phyloP scores from a whole-genome alignment of 2,329 filamentous ascomycete species.

The Pyricularia grisea region DNA sequence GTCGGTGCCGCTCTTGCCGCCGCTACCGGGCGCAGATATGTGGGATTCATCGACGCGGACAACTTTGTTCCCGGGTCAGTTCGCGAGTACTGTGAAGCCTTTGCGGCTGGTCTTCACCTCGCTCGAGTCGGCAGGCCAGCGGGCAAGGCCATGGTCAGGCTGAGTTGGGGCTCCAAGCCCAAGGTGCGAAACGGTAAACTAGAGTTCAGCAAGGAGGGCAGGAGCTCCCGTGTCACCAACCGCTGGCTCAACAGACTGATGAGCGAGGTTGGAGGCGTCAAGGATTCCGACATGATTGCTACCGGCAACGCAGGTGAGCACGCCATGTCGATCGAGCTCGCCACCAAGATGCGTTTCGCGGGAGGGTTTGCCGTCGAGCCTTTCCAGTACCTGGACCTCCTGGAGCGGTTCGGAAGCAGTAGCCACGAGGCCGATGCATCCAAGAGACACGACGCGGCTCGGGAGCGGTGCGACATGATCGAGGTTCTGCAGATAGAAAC shows the following conservation, averaged over 20 bases:
- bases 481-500: conserved; percentile 20
- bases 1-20: conserved; percentile 20
- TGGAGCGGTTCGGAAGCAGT: conserved; percentile 13
- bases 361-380: conserved; percentile 24
- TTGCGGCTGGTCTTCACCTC: conserved; percentile 20
- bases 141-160: conserved; percentile 19
- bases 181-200: conserved; percentile 17
- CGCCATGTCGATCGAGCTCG: conserved; percentile 26
- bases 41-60: conserved; percentile 24
- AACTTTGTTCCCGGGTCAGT: conserved; percentile 19
- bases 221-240: conserved; percentile 21
- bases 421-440: background rate
- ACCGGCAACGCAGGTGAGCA: conserved; percentile 24
- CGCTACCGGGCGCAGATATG: conserved; percentile 13
- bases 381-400: conserved; percentile 20
- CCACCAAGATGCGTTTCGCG: conserved; percentile 19
- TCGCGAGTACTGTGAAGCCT: conserved; percentile 21
- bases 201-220: conserved; percentile 17
- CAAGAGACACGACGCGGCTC: background rate
- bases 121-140: conserved; percentile 8
- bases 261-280: background rate
- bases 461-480: conserved; percentile 7
- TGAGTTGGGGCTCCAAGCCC: conserved; percentile 22
- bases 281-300: conserved; percentile 13
- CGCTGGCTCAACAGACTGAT: conserved; percentile 19